Evolutionary conservation across 495 filamentous ascomycete species (phyloP).

Genomic region (Hypoxylon rickii): DNA sequence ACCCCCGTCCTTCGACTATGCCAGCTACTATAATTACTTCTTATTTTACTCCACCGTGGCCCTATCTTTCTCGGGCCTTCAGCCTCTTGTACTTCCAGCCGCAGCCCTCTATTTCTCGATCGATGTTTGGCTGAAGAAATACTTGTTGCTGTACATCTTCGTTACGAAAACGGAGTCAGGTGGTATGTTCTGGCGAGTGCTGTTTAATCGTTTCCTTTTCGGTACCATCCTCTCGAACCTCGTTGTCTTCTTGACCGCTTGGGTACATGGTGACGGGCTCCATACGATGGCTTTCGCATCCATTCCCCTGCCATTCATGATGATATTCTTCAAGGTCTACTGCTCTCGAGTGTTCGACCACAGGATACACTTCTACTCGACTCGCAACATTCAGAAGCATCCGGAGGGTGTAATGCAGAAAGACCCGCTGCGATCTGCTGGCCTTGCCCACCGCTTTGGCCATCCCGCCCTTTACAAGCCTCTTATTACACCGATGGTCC

Average conservation of each 20-base stretch:
- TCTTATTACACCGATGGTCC: constrained; percentile 94
- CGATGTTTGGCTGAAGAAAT: constrained; percentile 92
- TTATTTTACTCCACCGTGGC: constrained; percentile 91
- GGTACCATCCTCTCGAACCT: constrained; percentile 78
- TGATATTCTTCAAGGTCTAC: constrained; percentile 85
- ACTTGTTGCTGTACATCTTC: constrained; percentile 90
- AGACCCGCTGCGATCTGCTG: constrained; percentile 61
- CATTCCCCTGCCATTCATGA: constrained; percentile 76
- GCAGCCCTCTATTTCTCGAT: constrained; percentile 88
- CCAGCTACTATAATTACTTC: constrained; percentile 95
- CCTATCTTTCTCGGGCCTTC: constrained; percentile 81
- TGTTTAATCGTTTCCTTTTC: constrained; percentile 92
- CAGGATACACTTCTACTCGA: constrained; percentile 75
- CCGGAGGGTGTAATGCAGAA: constrained; percentile 47
- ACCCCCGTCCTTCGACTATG: constrained; percentile 90
- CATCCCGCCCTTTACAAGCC: constrained; percentile 89
- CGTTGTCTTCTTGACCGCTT: constrained; percentile 75
- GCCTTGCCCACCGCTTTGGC: constrained; percentile 80
- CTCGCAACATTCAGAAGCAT: constrained; percentile 61
- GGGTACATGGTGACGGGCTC: constrained; percentile 56
- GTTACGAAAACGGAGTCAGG: constrained; percentile 95
- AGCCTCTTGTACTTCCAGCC: constrained; percentile 88
- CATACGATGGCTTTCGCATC: constrained; percentile 67
- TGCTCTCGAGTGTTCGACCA: constrained; percentile 77
- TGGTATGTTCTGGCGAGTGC: constrained; percentile 86